Conservation (phyloP, 257 asterid genomes). For the Ophiorrhiza pumila region DNA sequence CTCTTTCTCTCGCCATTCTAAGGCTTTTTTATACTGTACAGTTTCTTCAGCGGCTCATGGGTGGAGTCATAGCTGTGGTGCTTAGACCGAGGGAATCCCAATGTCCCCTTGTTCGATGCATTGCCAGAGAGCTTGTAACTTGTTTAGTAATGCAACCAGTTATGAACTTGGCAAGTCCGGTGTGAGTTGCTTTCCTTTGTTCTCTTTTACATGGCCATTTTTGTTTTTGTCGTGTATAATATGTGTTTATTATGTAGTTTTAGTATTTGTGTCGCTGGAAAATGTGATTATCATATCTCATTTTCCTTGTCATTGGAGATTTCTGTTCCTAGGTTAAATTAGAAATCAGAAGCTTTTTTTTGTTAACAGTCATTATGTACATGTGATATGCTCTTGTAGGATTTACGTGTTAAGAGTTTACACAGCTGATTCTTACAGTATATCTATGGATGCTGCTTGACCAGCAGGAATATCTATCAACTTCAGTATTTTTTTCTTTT, state of each 20-base stretch:
- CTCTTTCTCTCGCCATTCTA: constrained; percentile 25
- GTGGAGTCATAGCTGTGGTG: constrained; percentile 86
- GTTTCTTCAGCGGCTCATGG: constrained; percentile 93
- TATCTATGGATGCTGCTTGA: constrained; percentile 9
- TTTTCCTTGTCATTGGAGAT: background rate
- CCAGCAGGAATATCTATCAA: constrained; percentile 20
- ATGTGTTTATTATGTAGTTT: background rate
- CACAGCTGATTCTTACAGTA: constrained; percentile 5
- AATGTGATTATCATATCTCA: constrained; percentile 5
- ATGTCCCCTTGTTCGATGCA: constrained; percentile 85
- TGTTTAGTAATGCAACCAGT: constrained; percentile 94
- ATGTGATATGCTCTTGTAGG: background rate
- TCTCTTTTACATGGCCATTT: background rate
- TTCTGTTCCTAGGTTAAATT: background rate
- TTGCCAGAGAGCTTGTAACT: constrained; percentile 90
- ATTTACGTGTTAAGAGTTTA: background rate
- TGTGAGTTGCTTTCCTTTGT: constrained; percentile 49
- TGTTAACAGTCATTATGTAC: background rate
- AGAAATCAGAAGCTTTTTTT: background rate
- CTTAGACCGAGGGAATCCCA: constrained; percentile 95
- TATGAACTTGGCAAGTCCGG: constrained; percentile 87
- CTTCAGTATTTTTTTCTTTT: background rate
- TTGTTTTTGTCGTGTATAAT: background rate
- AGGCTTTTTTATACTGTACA: constrained; percentile 29
- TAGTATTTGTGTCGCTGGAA: constrained; percentile 11